Base-by-base conservation (phyloP, 805 yeast species). In the Lachancea lanzarotensis region DNA sequence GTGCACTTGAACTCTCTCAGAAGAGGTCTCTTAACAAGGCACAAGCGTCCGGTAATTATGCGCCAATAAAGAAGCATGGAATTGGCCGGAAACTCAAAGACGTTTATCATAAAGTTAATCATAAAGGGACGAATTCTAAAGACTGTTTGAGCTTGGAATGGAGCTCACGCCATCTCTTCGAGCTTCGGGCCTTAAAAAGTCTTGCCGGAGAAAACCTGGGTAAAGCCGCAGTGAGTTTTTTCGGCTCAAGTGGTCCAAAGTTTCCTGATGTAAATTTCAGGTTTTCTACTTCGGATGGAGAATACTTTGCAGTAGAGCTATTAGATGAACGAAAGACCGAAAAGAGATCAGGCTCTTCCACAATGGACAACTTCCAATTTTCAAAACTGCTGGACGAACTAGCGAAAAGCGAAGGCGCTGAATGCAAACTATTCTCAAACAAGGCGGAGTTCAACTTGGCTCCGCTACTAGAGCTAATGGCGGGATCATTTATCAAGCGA, bases 321-420 rank as follows among this genome's bases (percentile, higher is more conserved):
- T 58, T 66, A 27, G 73, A 69, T 42, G 59, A 52, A 35, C 57
- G 65, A 31, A 62, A 60, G 38, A 45, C 53, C 2, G 58, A 52
- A n/a, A 56, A 48, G 26, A 51, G 36, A 13, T 52, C 50, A 36
- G 19, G 45, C 9, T 55, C 52, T 13, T 31, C 74, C 9, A 70
- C 72, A 0, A 60, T 70, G 11, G 72, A 71, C 31, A 71, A 76
- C 11, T 60, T 91, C 17, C 74, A 85, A 0, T 71, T 91, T 45
- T 93, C 86, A 55, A 81, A 83, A 22, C 65, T 91, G 38, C 69
- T 91, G 50, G 78, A 76, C 37, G 71, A 75, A 42, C 96, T 90
- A 63, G 86, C 84, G 50, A 89, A 85, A n/a, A 45, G 48, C 52
- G 78, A 78, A 51, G 72, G 73, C 41, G 65, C 70, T 34, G 65